Base-by-base conservation (phyloP, 1,284 basidiomycete species). In the Leccinum olivaceoglutinosum region DNA sequence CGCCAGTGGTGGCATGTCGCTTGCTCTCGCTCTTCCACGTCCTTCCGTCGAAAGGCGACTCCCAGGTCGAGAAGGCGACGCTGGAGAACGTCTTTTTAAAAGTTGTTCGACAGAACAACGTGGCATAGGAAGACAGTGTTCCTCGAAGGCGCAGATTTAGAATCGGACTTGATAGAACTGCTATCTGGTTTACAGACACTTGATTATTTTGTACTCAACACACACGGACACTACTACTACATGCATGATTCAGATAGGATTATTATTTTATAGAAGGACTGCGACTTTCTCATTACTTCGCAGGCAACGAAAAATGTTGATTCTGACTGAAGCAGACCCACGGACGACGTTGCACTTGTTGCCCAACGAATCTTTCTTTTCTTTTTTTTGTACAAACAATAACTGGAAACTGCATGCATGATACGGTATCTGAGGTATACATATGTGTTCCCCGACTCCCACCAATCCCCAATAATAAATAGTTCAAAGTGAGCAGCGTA, bases 41-140 rank as follows among this genome's bases (percentile, higher is more conserved):
- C 18, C 76, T 89, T 2, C 79, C 85, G 0, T 75, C 74, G 14
- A 76, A 82, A 29, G 81, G 79, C 2, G 80, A 82, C 65, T 85
- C 86, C 67, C 73, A 81, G 2, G 87, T 90, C 2, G 88, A 89
- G 74, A 82, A 82, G 65, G 82, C 86, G 5, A 85, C 83, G 11
- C 69, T 90, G 65, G 89, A 91, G 73, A 89, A 85, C 66, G 84
- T 89, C 29, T 90, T 91, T 73, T 72, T 90, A 71, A 88, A 89
- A 71, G 87, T 91, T 25, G 88, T 90, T 62, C 76, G 87, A 62
- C 82, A 84, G 67, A 86, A 88, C 63, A 78, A 86, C 67, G 81
- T 88, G 3, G 68, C 75, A 25, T 86, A 89, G 68, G 85, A 87
- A 49, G 55, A 36, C 18, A 36, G 11, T 2, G n/a, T 11, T 10